Conservation (phyloP, 2,329 filamentous ascomycete species). For the Alternaria triticimaculans region DNA sequence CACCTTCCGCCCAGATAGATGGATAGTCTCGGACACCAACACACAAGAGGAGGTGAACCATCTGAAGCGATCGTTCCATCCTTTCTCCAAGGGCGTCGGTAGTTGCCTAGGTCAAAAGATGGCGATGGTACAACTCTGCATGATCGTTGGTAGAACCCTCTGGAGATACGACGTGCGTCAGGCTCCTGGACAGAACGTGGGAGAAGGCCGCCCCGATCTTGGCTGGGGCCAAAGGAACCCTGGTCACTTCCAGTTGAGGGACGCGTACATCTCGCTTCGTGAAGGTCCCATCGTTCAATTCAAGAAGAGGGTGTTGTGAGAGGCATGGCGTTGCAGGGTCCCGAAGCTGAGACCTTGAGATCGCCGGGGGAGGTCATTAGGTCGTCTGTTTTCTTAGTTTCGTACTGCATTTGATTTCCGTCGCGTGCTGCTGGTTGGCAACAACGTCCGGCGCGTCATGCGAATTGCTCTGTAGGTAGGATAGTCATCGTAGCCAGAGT, state of each 20-base stretch:
- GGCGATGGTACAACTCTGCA: slow-evolving; percentile 13
- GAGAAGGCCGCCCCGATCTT: background rate
- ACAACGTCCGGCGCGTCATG: background rate
- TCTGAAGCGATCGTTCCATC: slow-evolving; percentile 16
- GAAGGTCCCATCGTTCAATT: background rate
- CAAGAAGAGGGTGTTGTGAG: background rate
- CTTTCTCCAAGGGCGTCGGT: slow-evolving; percentile 31
- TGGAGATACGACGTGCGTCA: background rate
- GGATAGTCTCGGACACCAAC: slow-evolving; percentile 20
- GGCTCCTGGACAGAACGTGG: background rate
- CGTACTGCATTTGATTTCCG: background rate
- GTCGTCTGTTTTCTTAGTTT: background rate
- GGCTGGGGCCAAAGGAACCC: background rate
- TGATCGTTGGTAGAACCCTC: background rate
- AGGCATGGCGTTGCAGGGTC: background rate
- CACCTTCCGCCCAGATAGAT: slow-evolving; percentile 24
- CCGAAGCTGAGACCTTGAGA: background rate
- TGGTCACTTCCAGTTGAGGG: background rate
- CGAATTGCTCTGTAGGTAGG: background rate
- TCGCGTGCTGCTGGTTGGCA: background rate
- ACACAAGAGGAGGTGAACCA: slow-evolving; percentile 13
- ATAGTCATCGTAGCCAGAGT: background rate
- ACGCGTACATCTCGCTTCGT: background rate
- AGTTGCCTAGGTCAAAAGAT: slow-evolving; percentile 35
- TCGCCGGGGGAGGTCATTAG: background rate